Base-by-base conservation (phyloP, 257 asterid species). In the Nicotiana sylvestris region DNA sequence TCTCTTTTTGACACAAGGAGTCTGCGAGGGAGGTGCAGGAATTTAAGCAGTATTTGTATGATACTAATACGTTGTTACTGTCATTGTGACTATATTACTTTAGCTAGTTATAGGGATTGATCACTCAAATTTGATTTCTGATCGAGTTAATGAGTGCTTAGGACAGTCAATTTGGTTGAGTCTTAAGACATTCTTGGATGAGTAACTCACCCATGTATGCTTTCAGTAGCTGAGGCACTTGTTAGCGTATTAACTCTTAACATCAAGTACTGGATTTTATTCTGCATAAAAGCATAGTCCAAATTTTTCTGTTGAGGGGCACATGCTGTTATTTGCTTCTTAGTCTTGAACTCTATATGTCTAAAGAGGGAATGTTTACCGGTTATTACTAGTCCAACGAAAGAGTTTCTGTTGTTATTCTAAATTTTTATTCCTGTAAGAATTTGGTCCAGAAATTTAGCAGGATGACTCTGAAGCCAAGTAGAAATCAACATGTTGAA, bases 91-190 rank as follows among this genome's bases (percentile, higher is more conserved):
- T 51, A 27, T 27, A 27, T 76, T 49, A 27, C 9, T 49, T 76
- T 51, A 76, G 80, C 64, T 76, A 76, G 64, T 51, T 51, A 33
- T 76, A 76, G 80, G 64, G 64, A 76, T 76, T 51, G 46, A 76
- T 76, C 80, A 51, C 80, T 76, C 80, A 76, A 76, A 76, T 76
- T 76, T 76, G 80, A 76, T 74, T 74, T 49, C 37, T 49, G 29
- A 74, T 76, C 29, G 64, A 76, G 80, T 76, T 76, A 76, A 76
- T 76, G 80, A 76, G 80, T 76, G 64, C 80, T 76, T 76, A 51
- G 80, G 53, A 76, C 64, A 76, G 80, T 51, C 64, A 51, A 51
- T 76, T 49, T 76, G 64, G 80, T 76, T 49, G 62, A 74, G 80
- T 43, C 43, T 74, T 29, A 51, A 76, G 64, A 76, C 0, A 76